Percentiles rank a stretch among this genome's conserved stretches.
phyloP scores from a whole-genome alignment of 768 basidiomycete genomes.

The Ephemerocybe angulata region DNA sequence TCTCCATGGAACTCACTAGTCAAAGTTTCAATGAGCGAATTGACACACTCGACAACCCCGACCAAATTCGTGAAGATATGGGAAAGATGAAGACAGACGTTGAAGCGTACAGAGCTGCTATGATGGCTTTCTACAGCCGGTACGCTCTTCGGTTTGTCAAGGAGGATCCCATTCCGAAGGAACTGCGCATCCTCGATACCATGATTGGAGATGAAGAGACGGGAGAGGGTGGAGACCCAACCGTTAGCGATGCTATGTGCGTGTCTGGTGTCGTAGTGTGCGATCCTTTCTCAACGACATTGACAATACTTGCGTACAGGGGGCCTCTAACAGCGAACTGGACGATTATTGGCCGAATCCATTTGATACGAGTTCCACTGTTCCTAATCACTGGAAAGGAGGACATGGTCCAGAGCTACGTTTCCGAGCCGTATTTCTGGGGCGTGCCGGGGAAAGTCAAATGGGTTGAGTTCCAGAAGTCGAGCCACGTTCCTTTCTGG shows the following conservation, averaged over 20 bases:
- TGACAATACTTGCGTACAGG: neutral
- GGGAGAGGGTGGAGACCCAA: constrained; percentile 20
- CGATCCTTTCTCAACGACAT: neutral
- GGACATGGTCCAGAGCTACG: constrained; percentile 40
- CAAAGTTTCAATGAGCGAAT: constrained; percentile 21
- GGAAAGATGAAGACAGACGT: constrained; percentile 16
- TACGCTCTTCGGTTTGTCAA: constrained; percentile 21
- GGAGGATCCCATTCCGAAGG: constrained; percentile 19
- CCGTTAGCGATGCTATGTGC: constrained; percentile 25
- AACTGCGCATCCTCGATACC: constrained; percentile 17
- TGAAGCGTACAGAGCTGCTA: constrained; percentile 14
- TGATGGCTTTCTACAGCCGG: constrained; percentile 18
- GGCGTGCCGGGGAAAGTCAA: constrained; percentile 36
- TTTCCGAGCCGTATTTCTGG: constrained; percentile 35
- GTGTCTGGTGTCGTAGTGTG: constrained; percentile 25
- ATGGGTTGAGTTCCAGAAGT: constrained; percentile 42
- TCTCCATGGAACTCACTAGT: constrained; percentile 24
- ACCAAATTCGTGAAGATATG: constrained; percentile 17
- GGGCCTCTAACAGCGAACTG: constrained; percentile 33
- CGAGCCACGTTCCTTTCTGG: constrained; percentile 40
- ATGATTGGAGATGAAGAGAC: constrained; percentile 17
- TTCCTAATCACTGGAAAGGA: constrained; percentile 40
- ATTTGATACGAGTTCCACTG: constrained; percentile 35
- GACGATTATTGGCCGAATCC: constrained; percentile 42
- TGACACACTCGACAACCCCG: constrained; percentile 12